A percentile compares a stretch with the other conserved stretches of the same genome.
These are phyloP conservation scores for Clohesyomyces aquaticus DNA, from an alignment of 495 filamentous ascomycete species.

Conservation along the genomic window DNA sequence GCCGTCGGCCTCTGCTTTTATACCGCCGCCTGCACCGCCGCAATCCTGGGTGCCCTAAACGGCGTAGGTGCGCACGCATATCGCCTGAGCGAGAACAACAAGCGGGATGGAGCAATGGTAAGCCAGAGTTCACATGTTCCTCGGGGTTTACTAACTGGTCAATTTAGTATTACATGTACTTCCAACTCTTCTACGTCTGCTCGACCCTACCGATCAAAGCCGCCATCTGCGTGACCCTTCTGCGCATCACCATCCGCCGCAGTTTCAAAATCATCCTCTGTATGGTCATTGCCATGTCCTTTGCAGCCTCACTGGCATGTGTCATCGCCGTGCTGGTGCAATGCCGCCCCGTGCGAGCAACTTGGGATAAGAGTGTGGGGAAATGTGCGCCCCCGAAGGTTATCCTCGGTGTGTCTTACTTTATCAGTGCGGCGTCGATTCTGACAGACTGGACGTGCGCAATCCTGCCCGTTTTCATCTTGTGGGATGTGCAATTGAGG, in stretches of 20 bases:
- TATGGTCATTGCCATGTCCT: neutral
- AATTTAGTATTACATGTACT: neutral
- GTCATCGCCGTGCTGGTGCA: neutral
- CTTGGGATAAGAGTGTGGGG: neutral
- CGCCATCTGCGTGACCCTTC: constrained; percentile 7
- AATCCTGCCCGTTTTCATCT: neutral
- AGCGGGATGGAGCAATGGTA: constrained; percentile 1
- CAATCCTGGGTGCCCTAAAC: neutral
- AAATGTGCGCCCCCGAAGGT: neutral
- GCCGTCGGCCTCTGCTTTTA: neutral
- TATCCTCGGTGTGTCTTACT: neutral
- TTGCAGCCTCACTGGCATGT: neutral
- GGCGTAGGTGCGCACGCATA: constrained; percentile 4
- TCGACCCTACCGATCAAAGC: constrained; percentile 10
- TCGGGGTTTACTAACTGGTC: neutral
- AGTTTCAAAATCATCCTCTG: neutral
- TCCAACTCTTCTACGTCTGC: neutral
- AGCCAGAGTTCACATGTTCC: too few species aligned
- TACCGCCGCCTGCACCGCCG: neutral
- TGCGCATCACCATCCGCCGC: neutral
- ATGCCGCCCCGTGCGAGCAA: neutral
- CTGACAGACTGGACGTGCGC: constrained; percentile 13
- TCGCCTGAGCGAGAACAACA: neutral
- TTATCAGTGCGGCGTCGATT: constrained; percentile 3
- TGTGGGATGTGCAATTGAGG: constrained; percentile 3